Percentiles rank a stretch among this genome's conserved stretches.
phyloP scores from a whole-genome alignment of 495 filamentous ascomycete species.

The Penicillium bialowiezense region DNA sequence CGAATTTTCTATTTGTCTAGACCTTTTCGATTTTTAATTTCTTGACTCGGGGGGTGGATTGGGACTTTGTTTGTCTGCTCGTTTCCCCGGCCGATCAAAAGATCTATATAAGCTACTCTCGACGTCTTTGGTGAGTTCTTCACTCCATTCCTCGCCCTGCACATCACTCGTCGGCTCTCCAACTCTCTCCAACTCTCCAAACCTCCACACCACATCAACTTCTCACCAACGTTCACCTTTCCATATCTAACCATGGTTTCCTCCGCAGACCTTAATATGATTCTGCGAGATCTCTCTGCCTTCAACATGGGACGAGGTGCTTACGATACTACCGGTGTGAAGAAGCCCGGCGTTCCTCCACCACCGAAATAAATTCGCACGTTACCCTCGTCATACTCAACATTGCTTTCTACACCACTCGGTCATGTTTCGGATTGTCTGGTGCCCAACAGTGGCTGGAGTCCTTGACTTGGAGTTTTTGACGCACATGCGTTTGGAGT shows the following conservation, averaged over 20 bases:
- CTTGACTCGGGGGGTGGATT: slow-evolving; percentile 25
- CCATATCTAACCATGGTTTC: slow-evolving; percentile 31
- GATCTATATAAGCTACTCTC: slow-evolving; percentile 28
- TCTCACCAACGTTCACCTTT: background rate
- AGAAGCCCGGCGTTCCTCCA: slow-evolving; percentile 54
- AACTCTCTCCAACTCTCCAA: background rate
- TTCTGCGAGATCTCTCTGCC: slow-evolving; percentile 44
- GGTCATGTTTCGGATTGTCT: slow-evolving; percentile 27
- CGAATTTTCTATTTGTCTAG: slow-evolving; percentile 20
- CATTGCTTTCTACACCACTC: slow-evolving; percentile 24
- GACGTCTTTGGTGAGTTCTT: slow-evolving; percentile 25
- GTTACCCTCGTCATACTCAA: slow-evolving; percentile 13
- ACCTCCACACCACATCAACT: background rate
- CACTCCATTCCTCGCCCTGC: slow-evolving; percentile 17
- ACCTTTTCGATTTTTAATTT: slow-evolving; percentile 12
- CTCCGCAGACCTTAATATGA: slow-evolving; percentile 46
- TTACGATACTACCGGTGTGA: slow-evolving; percentile 58
- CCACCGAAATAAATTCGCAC: slow-evolving; percentile 31
- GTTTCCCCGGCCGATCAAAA: slow-evolving; percentile 13
- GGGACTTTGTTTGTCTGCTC: slow-evolving; percentile 22
- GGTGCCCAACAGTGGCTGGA: slow-evolving; percentile 25
- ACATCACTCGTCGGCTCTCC: slow-evolving; percentile 7
- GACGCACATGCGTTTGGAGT: slow-evolving; percentile 30
- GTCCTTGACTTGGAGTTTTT: slow-evolving; percentile 33
- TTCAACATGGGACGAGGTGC: slow-evolving; percentile 59